Percentiles rank a stretch among this genome's conserved stretches.
Evolutionary conservation across 2,329 filamentous ascomycete species (phyloP).

Genomic region (Cercospora sojina): DNA sequence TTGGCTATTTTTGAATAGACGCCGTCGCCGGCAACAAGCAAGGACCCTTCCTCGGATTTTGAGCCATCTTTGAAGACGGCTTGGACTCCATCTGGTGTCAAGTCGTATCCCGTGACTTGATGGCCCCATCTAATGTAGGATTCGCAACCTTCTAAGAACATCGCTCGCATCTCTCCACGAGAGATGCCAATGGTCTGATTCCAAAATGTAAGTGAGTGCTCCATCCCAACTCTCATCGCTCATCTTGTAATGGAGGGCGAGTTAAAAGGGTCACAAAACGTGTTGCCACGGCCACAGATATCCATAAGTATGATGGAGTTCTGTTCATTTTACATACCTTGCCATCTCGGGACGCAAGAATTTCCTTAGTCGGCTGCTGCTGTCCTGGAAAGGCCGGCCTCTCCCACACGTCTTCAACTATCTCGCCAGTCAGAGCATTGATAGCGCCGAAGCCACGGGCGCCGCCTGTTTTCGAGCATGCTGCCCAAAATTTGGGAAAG

Average conservation of each 20-base stretch:
- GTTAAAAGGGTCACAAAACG: neutral
- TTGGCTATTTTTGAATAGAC: constrained; percentile 60
- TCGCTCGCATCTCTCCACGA: constrained; percentile 60
- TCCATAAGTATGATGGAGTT: neutral
- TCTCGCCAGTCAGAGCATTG: constrained; percentile 56
- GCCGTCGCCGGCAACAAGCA: constrained; percentile 63
- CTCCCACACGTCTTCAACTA: constrained; percentile 15
- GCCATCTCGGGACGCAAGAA: constrained; percentile 53
- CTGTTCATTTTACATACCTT: constrained; percentile 32
- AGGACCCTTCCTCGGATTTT: constrained; percentile 57
- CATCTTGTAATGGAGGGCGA: neutral
- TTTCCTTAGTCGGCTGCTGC: constrained; percentile 25
- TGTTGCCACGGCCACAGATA: neutral
- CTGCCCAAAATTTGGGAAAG: constrained; percentile 59
- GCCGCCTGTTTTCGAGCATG: constrained; percentile 61
- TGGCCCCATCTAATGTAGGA: constrained; percentile 56
- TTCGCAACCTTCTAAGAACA: constrained; percentile 60
- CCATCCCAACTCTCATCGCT: neutral
- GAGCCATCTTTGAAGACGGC: constrained; percentile 61
- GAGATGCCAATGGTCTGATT: constrained; percentile 59
- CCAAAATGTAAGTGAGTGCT: neutral
- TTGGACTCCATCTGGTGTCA: constrained; percentile 55
- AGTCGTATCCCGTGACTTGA: constrained; percentile 59
- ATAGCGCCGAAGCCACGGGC: constrained; percentile 49
- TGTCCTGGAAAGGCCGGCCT: constrained; percentile 1